Evolutionary conservation across 2,329 filamentous ascomycete genomes (phyloP), one percentile per base, ranked within the genome.

Genomic region (Blumeriella jaapii): DNA sequence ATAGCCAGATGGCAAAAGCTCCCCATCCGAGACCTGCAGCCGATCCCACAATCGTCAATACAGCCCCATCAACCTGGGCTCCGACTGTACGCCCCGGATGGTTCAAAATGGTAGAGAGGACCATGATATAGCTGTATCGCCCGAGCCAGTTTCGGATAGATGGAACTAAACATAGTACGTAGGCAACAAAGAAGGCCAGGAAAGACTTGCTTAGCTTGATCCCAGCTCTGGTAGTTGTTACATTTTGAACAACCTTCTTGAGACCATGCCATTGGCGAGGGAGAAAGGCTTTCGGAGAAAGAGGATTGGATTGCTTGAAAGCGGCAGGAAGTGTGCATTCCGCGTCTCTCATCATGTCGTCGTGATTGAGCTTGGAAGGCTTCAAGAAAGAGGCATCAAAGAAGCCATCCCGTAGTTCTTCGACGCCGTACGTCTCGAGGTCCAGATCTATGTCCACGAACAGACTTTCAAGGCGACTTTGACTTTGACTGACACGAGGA

Each of bases 21-120:
- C 71, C 71, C 65, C 70, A 73, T 9, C 62, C 69, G 6, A 75
- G 51, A 1, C 71, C 71, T 18, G 61, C 58, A 4, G 64, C 64
- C 1, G 67, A 67, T 3, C 71, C 71, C 5, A 69, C 18, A n/a
- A 62, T 65, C 4, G 69, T 74, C 13, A 69, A 52, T 26, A 71
- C 36, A 3, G 64, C 55, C 2, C 71, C 71, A 48, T 76, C 71
- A 14, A 75, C 51, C 44, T 76, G 71, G 9, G 69, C 64, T 5
- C 71, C 71, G 33, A 74, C 47, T 1, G 68, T 65, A 23, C 71
- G 61, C 14, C 66, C 68, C 3, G 71, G 61, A 45, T 76, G 71
- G 39, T 74, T 75, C 28, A 75, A 46, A 13, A 74, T 62, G n/a
- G 66, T 59, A 2, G 71, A 74, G 30, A 76, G 52, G 3, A 61